A percentile compares a stretch with the other conserved stretches of the same genome.
Evolutionary conservation across 805 yeast species (phyloP).

Genomic region (Brettanomyces nanus): DNA sequence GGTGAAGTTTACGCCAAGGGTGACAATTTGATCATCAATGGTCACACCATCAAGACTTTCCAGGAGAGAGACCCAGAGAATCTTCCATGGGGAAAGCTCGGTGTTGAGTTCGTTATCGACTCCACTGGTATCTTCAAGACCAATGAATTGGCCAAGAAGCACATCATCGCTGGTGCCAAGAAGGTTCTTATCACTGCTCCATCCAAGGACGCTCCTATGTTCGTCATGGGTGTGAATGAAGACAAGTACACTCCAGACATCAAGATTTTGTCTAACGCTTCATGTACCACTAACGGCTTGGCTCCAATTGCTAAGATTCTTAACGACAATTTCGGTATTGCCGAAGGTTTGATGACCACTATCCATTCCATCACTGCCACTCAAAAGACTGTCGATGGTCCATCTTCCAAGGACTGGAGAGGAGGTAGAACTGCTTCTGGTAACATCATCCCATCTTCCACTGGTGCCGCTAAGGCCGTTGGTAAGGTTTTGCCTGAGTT

Average conservation of each 20-base stretch:
- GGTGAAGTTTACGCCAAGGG: constrained; percentile 62
- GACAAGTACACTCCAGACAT: constrained; percentile 69
- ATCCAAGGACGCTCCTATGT: constrained; percentile 91
- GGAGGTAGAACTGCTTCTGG: constrained; percentile 97
- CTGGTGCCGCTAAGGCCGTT: constrained; percentile 98
- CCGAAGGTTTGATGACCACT: constrained; percentile 93
- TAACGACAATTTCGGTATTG: constrained; percentile 79
- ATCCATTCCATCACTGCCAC: constrained; percentile 95
- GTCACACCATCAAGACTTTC: constrained; percentile 55
- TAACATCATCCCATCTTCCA: constrained; percentile 90
- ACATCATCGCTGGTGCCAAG: constrained; percentile 87
- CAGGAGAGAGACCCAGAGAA: constrained; percentile 79
- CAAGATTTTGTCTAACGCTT: constrained; percentile 81
- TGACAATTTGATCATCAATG: constrained; percentile 58
- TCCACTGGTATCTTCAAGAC: constrained; percentile 94
- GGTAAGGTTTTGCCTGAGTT: constrained; percentile 90
- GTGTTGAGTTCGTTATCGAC: constrained; percentile 83
- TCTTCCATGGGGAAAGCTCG: constrained; percentile 81
- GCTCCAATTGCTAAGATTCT: constrained; percentile 91
- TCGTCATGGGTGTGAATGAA: constrained; percentile 86
- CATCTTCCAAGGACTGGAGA: constrained; percentile 97
- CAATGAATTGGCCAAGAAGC: constrained; percentile 72
- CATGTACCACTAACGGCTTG: constrained; percentile 93
- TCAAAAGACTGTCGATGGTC: constrained; percentile 95
- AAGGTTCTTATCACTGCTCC: constrained; percentile 94